Evolutionary conservation across 495 filamentous ascomycete species (phyloP), one percentile per base, ranked within the genome.

Genomic region (Penicillium nucicola): DNA sequence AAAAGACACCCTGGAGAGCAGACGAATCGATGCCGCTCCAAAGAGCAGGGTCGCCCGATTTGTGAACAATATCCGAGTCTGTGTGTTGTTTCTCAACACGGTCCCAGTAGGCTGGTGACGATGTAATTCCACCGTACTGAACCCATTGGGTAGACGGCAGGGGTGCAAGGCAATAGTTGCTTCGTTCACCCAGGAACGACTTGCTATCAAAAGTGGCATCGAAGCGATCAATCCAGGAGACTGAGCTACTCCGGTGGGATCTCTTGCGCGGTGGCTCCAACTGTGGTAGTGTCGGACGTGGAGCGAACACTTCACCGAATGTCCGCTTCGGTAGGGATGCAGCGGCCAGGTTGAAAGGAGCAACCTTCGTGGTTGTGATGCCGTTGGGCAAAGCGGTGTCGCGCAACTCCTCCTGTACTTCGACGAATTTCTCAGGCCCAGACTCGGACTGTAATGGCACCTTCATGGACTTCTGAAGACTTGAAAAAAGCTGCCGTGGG

Each of bases 401-500:
- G 37, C 73, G 76, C 19, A 95, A 67, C 13, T 70, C 58, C 20
- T 69, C 61, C 37, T 73, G 66, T 20, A 74, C 69, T 35, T 74
- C 70, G n/a, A 74, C 68, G 14, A 72, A 71, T 42, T 78, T 76
- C 48, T 76, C 63, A 22, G 67, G 48, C 13, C 66, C 57, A 17
- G 65, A 54, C n/a, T 77, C 74, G 12, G 71, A 69, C 18, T 59
- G 60, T 17, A 69, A 45, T 11, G 60, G 57, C 34, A 71, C 61
- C 38, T 66, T 68, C 44, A 65, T 54, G 3, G 79, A 71, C 52
- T 80, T 79, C 54, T 86, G 85, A 20, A 91, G 69, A 66, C 90
- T 95, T 12, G 90, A 90, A 66, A 90, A 96, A 13, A 96, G 74
- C 45, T 92, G 89, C 56, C 84, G 87, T 12, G 85, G 75, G 28